Base-by-base conservation (phyloP, 257 asterid genomes). In the Cinchona pubescens region DNA sequence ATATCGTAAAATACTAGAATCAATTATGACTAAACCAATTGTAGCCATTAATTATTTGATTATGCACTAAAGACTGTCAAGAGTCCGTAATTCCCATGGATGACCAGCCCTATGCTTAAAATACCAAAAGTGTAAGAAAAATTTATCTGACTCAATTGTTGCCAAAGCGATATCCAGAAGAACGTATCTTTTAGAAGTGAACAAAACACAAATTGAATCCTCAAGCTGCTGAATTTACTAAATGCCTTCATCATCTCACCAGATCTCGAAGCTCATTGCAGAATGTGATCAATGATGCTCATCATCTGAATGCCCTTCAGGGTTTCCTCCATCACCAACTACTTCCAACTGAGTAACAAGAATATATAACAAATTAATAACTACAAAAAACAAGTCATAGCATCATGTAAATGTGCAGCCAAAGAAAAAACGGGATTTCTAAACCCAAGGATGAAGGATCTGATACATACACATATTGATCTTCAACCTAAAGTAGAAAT, bases 251-350 rank as follows among this genome's bases (percentile, higher is more conserved):
- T 79, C 81, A 72, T 82, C 81, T 80, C 79, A 82, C 84, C 82
- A 81, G 82, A 83, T 73, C 77, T 89, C 87, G 83, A 87, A 84
- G 87, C 71, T 81, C 78, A 71, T 71, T 59, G 80, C 78, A 80
- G 69, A 58, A 69, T 82, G 67, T 45, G 30, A 74, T 88, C 71
- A 92, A 68, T 93, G 93, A 80, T 85, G 89, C 80, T 88, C 89
- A 15, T 84, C 79, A 35, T 90, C 97, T 10, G 96, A 94, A 69
- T 96, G 90, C 78, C 96, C 96, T 15, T 94, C 97, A 8, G 97
- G 96, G 76, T 96, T 96, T 79, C 96, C 96, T 16, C 96, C 96
- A 0, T 92, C 87, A 68, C 97, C 97, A 71, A 92, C 91, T 64
- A 92, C 96, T 71, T 92, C 96, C 88, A 89, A 82, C 97, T 92